Conservation (phyloP, 2,329 filamentous ascomycete species). For the Pseudocercospora fuligena region DNA sequence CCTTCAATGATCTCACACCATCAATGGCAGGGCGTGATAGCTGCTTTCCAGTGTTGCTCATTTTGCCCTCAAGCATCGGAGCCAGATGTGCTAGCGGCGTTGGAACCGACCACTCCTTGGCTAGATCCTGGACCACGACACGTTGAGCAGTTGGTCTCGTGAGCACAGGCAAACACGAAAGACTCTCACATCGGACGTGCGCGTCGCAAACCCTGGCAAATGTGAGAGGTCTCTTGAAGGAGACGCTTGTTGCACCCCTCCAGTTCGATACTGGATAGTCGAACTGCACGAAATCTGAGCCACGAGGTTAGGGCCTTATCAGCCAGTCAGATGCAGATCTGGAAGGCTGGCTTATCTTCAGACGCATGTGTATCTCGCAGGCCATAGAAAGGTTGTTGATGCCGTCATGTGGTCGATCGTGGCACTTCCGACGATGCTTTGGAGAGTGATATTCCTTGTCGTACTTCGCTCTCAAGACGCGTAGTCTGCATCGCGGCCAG, state of each 20-base stretch:
- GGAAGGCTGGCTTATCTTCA: conserved; percentile 9
- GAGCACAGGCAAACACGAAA: neutral
- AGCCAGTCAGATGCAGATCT: conserved; percentile 1
- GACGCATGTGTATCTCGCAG: conserved; percentile 1
- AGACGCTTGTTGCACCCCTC: neutral
- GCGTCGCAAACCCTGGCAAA: neutral
- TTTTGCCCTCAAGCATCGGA: neutral
- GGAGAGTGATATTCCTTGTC: neutral
- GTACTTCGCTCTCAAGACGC: conserved; percentile 4
- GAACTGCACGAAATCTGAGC: neutral
- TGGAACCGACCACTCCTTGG: neutral
- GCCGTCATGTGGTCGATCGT: conserved; percentile 9
- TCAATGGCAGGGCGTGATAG: too few relatives aligned
- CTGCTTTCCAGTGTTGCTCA: too few relatives aligned
- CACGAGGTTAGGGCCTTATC: conserved; percentile 2
- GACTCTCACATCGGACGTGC: neutral
- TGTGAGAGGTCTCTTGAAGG: neutral
- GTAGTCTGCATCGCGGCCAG: neutral
- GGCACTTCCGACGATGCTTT: neutral
- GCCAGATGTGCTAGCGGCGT: neutral
- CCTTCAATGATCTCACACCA: too few relatives aligned
- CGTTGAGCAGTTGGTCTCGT: conserved; percentile 17
- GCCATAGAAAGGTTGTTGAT: neutral
- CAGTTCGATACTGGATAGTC: neutral
- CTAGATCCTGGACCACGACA: neutral